Base-by-base conservation (phyloP, 106 monocot species). In the Platanthera guangdongensis region DNA sequence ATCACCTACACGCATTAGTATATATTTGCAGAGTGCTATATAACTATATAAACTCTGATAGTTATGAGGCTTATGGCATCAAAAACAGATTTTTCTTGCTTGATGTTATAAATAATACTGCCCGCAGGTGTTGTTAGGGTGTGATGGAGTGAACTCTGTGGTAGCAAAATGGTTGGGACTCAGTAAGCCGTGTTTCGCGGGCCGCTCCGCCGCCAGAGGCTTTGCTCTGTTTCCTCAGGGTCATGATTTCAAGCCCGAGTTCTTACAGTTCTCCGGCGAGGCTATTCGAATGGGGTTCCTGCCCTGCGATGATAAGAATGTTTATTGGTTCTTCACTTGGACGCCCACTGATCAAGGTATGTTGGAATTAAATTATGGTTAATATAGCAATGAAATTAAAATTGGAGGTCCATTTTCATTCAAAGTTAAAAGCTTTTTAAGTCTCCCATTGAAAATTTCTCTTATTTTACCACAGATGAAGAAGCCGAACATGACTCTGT, bases 81-180 rank as follows among this genome's bases (percentile, higher is more conserved):
- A 39, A 39, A 39, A 39, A 39, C 39, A 39, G 39, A 39, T 39
- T 39, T 39, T 39, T 39, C 39, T 39, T 39, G 39, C 39, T 39
- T 1, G 2, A 39, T 39, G 39, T 39, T 39, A 39, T 39, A 39
- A 39, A 19, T 21, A 19, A 60, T 11, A 60, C 21, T 60, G n/a
- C 21, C 18, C 13, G 67, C 49, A 94, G 94, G 89, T 86, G 4
- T 69, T 95, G 73, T 78, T 95, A 54, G 94, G 94, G 0, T 92
- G 92, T 57, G 94, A 92, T 75, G 94, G 92, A 48, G 87, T 92
- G 78, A 87, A 91, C 22, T 95, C 94, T 13, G 49, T 80, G 10
- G 84, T 95, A 9, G 87, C 94, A n/a, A 85, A 77, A n/a, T 91
- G 89, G 88, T 57, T 91, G 6, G 94, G 92, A 3, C 77, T 95